These are phyloP conservation scores for Agrostemma githago DNA, from an alignment of 148 eudicot species.

Conservation along the genomic window DNA sequence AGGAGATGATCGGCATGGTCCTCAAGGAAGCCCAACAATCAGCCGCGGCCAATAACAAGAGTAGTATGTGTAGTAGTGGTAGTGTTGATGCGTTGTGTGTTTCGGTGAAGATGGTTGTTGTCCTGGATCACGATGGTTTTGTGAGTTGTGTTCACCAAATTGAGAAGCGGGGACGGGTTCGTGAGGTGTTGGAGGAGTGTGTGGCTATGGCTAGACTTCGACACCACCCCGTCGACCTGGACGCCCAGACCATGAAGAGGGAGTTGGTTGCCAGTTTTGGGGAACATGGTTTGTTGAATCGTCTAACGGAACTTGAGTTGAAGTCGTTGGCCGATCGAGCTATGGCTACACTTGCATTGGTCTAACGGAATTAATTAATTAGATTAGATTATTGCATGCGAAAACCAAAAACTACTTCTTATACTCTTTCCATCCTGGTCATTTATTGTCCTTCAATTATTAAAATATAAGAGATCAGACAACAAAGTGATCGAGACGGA, in stretches of 20 bases:
- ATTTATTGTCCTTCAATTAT: too few relatives aligned
- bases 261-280: neutral
- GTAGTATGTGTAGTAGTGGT: too few relatives aligned
- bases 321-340: too few relatives aligned
- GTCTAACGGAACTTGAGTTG: neutral
- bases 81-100: neutral
- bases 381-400: too few relatives aligned
- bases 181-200: neutral
- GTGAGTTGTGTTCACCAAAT: neutral
- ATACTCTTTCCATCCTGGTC: too few relatives aligned
- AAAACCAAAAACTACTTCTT: too few relatives aligned
- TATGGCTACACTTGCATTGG: too few relatives aligned
- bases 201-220: neutral
- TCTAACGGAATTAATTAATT: too few relatives aligned
- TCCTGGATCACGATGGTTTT: conserved; percentile 3
- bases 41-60: neutral
- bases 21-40: neutral
- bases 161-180: neutral
- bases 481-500: too few relatives aligned
- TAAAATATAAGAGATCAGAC: too few relatives aligned
- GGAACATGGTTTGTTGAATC: neutral
- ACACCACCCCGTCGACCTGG: neutral
- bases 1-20: neutral
- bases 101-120: neutral
- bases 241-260: neutral